Percentiles rank a stretch among this genome's conserved stretches.
These are phyloP conservation scores for Pouteria campechiana DNA, from an alignment of 179 eudicot species.

Conservation along the genomic window DNA sequence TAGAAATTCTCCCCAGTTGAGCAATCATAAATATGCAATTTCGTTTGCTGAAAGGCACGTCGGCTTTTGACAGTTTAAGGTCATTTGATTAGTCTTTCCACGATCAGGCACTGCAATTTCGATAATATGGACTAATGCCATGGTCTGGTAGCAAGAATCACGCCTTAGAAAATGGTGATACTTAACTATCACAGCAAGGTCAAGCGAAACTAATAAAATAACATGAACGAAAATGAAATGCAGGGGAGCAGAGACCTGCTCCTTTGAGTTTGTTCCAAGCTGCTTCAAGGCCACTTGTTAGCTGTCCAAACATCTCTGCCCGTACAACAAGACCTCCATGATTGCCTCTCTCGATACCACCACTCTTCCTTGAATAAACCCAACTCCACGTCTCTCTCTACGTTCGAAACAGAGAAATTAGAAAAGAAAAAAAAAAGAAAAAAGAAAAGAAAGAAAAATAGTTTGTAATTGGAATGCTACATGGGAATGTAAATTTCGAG, in stretches of 20 bases:
- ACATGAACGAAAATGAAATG: not conserved
- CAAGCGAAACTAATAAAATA: too few relatives aligned
- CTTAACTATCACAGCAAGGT: too few relatives aligned
- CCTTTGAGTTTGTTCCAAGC: slow-evolving; percentile 96
- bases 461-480: not conserved
- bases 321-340: slow-evolving; percentile 37
- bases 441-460: not conserved
- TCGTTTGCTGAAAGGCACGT: too few relatives aligned
- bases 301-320: slow-evolving; percentile 98
- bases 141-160: too few relatives aligned
- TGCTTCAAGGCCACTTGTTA: slow-evolving; percentile 79
- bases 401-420: not conserved
- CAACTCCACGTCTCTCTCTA: slow-evolving; percentile 71
- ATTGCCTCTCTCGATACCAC: slow-evolving; percentile 22
- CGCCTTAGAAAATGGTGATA: too few relatives aligned
- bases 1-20: too few relatives aligned
- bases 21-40: too few relatives aligned
- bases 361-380: slow-evolving; percentile 36
- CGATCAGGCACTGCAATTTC: too few relatives aligned
- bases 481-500: not conserved
- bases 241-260: slow-evolving; percentile 44
- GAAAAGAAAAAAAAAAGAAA: not conserved
- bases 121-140: too few relatives aligned
- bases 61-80: too few relatives aligned
- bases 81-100: too few relatives aligned